A percentile compares a stretch with the other conserved stretches of the same genome.
These are phyloP conservation scores for Fusarium sororula DNA, from an alignment of 2,329 filamentous ascomycete species.

Conservation along the genomic window DNA sequence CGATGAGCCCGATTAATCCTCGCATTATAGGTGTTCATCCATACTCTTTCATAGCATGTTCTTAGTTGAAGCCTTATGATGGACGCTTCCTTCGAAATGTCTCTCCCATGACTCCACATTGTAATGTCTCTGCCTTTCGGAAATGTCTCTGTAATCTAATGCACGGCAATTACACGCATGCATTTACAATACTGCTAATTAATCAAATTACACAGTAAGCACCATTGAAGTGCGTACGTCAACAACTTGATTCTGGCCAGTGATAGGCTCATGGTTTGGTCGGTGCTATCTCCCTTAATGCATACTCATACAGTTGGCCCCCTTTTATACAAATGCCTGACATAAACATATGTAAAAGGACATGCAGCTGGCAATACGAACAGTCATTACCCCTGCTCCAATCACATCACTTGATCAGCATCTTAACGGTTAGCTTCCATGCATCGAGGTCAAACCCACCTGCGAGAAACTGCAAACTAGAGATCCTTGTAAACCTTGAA, in stretches of 20 bases:
- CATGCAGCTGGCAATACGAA: constrained; percentile 17
- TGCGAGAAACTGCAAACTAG: constrained; percentile 8
- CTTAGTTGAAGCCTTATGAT: not conserved
- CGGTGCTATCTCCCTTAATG: constrained; percentile 2
- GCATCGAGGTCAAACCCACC: constrained; percentile 5
- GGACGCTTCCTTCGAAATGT: not conserved
- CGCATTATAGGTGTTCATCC: not conserved
- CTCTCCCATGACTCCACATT: not conserved
- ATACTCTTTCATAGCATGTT: not conserved
- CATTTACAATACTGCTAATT: constrained; percentile 3
- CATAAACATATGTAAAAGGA: constrained; percentile 2
- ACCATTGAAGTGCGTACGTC: constrained; percentile 1
- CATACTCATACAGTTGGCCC: constrained; percentile 1
- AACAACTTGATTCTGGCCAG: not conserved
- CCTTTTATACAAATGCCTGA: constrained; percentile 6
- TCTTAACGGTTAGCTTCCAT: constrained; percentile 10
- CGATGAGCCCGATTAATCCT: not conserved
- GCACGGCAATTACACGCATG: constrained; percentile 13
- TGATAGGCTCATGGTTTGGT: constrained; percentile 9
- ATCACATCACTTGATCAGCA: constrained; percentile 16
- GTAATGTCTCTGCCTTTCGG: not conserved
- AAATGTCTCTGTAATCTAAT: constrained; percentile 6
- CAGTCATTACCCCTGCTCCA: constrained; percentile 9
- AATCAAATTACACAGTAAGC: not conserved
- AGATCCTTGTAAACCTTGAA: constrained; percentile 12